Base-by-base conservation (phyloP, 179 eudicot species). In the Sideroxylon spinosum region DNA sequence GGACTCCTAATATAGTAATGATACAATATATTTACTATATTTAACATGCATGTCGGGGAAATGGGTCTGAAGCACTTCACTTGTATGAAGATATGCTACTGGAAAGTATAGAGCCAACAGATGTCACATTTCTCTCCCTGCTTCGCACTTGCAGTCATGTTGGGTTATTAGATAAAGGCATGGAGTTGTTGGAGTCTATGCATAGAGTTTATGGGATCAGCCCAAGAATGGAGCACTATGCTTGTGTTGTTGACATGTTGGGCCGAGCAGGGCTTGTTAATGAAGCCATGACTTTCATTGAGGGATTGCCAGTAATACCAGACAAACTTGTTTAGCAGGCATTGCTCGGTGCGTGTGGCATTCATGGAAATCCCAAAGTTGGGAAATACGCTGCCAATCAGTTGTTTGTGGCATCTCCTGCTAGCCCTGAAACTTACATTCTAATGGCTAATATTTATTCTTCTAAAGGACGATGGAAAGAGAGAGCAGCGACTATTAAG, bases 101-200 rank as follows among this genome's bases (percentile, higher is more conserved):
- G 16, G 82, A 82, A 52, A 84, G 89, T 8, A 81, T 88, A 56
- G 81, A 90, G 69, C 98, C 97, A 8, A 91, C 93, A 0, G 98
- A 93, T 71, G 85, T 91, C n/a, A 94, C 98, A 74, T 94, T 93
- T 82, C 84, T 94, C 63, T 93, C 93, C 23, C 81, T 94, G 85
- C 94, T 94, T 73, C 97, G 91, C 72, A 97, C 94, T 63, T 94
- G 98, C 78, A 93, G 98, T 84, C 98, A 94, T 78, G 89, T 86
- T 7, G 98, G 98, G 2, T 76, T 90, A 76, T 77, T 93, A 13
- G 86, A 88, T 17, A 89, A 88, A 59, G 98, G 98, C 66, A 83
- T 91, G 91, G 89, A 91, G 74, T 94, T 89, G 65, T 85, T 91
- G 2, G 85, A 87, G 78, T 85, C 89, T 13, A 93, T 95, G 97